Evolutionary conservation across 164 flowering plant species (phyloP).

Genomic region (Euptelea pleiosperma): DNA sequence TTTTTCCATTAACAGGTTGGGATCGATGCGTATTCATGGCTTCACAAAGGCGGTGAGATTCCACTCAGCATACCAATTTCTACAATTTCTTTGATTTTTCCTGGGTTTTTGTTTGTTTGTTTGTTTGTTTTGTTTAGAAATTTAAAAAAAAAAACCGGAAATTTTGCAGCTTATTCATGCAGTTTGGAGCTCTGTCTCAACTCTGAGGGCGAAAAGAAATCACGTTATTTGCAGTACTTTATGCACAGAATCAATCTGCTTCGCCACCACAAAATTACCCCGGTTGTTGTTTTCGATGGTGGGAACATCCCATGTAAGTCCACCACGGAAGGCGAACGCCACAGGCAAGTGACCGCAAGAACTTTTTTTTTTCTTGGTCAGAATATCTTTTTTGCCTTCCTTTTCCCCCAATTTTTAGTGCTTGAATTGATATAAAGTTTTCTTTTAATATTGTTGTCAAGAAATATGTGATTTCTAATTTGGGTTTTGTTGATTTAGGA

Average conservation of each 20-base stretch:
- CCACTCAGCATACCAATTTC: too few species aligned
- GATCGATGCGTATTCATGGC: conserved; percentile 91
- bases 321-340: conserved; percentile 52
- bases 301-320: conserved; percentile 67
- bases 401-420: too few species aligned
- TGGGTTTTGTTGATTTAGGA: conserved; percentile 34
- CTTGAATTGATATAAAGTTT: too few species aligned
- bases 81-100: not conserved
- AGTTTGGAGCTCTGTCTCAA: conserved; percentile 77
- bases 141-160: too few species aligned
- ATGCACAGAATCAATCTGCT: conserved; percentile 85
- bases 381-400: not conserved
- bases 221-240: conserved; percentile 56
- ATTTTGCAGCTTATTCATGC: conserved; percentile 73
- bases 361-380: not conserved
- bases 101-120: not conserved
- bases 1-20: conserved; percentile 53
- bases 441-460: not conserved
- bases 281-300: conserved; percentile 88
- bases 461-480: conserved; percentile 3
- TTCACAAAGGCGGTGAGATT: conserved; percentile 81
- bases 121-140: not conserved
- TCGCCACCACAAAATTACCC: conserved; percentile 55
- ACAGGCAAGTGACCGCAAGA: conserved; percentile 37
- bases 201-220: conserved; percentile 43